Conservation (phyloP, 1,284 basidiomycete genomes). For the Cutaneotrichosporon dermatis region DNA sequence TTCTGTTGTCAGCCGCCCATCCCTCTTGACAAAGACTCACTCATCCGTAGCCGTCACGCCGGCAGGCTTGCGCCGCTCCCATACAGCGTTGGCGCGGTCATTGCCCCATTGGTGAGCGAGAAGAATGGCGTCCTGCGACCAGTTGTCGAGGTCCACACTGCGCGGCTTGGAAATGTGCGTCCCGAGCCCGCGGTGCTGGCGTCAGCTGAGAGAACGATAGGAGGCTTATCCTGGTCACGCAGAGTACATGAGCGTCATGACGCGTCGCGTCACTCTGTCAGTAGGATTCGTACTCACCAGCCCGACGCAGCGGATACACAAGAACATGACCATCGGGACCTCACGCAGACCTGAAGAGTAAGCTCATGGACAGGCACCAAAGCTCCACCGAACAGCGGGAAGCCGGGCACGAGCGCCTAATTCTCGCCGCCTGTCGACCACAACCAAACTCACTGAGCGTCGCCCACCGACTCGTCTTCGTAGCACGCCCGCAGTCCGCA, state of each 20-base stretch:
- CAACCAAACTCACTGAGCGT: conserved; percentile 38
- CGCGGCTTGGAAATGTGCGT: conserved; percentile 54
- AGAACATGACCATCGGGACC: conserved; percentile 51
- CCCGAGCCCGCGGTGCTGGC: conserved; percentile 51
- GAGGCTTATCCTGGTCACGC: background rate
- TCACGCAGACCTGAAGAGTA: conserved; percentile 33
- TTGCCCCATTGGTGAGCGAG: conserved; percentile 49
- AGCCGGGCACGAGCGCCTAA: no score
- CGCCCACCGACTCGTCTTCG: conserved; percentile 46
- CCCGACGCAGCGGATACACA: conserved; percentile 55
- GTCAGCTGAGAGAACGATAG: no score
- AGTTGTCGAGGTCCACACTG: conserved; percentile 53
- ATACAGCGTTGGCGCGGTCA: conserved; percentile 44
- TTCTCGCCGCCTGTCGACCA: background rate
- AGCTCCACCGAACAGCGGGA: background rate
- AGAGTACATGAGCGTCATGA: background rate
- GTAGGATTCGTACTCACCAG: conserved; percentile 20
- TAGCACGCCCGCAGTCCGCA: conserved; percentile 51
- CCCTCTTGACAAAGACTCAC: conserved; percentile 30
- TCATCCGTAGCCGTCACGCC: conserved; percentile 28
- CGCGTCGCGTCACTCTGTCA: no score
- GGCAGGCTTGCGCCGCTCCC: conserved; percentile 40
- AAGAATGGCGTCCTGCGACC: conserved; percentile 48
- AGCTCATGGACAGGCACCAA: background rate
- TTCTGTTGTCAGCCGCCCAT: conserved; percentile 15